Evolutionary conservation across 139 green algal genomes (phyloP).

Genomic region (Volvox africanus): DNA sequence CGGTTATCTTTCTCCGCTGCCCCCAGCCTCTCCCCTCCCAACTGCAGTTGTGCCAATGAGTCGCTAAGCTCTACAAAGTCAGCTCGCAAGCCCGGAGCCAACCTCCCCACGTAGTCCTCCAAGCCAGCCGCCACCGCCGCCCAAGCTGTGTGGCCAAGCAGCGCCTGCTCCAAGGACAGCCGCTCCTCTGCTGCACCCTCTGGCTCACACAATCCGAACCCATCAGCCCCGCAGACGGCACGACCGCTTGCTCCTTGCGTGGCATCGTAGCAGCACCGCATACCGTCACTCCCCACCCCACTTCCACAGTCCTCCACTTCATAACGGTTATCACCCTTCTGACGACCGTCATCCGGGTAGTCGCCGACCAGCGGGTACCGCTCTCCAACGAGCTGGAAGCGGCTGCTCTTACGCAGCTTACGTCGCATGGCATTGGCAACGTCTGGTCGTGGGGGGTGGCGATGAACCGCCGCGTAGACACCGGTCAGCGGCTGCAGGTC

Average conservation of each 20-base stretch:
- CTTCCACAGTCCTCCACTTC: not conserved
- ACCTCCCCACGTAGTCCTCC: conserved; percentile 45
- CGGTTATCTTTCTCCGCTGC: not conserved
- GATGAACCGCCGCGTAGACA: conserved; percentile 53
- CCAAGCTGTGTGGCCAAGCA: conserved; percentile 62
- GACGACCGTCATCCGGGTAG: not conserved
- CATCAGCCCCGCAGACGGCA: not conserved
- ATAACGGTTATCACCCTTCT: not conserved
- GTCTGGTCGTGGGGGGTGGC: conserved; percentile 3
- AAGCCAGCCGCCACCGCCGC: conserved; percentile 46
- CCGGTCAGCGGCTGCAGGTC: conserved; percentile 62
- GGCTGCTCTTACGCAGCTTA: not conserved
- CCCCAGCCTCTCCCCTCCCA: not conserved
- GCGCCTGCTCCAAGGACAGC: conserved; percentile 49
- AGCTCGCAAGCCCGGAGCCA: conserved; percentile 55
- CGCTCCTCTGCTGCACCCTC: conserved; percentile 24
- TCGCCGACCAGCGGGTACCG: not conserved
- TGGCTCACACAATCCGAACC: not conserved
- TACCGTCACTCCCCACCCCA: not conserved
- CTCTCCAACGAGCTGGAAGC: not conserved
- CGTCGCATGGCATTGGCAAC: not conserved
- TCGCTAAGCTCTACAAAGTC: conserved; percentile 74
- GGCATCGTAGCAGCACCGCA: not conserved
- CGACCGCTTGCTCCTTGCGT: not conserved
- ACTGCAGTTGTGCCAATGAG: not conserved